Evolutionary conservation across 75 land plant species (phyloP).

Genomic region (Picea sitchensis): DNA sequence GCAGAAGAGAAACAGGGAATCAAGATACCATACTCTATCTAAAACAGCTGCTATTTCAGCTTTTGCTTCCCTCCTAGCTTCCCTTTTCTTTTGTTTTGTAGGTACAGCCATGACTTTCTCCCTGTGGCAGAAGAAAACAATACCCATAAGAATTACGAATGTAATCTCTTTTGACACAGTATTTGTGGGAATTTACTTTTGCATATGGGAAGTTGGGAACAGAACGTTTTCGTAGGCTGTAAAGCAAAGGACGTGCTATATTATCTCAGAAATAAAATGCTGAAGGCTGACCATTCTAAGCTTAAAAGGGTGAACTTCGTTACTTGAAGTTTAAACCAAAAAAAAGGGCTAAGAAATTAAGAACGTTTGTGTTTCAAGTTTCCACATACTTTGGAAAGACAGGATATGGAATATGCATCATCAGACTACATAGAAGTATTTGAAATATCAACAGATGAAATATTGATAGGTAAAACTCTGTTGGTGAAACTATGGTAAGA

Average conservation of each 20-base stretch:
- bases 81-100: conserved; percentile 82
- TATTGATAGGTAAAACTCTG: neutral
- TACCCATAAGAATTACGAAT: neutral
- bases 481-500: neutral
- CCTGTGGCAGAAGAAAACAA: conserved; percentile 31
- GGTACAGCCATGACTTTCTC: conserved; percentile 90
- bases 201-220: too few species aligned
- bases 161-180: neutral
- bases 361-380: neutral
- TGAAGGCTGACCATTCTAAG: too few species aligned
- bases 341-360: neutral
- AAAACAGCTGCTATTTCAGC: conserved; percentile 88
- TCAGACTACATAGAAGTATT: neutral
- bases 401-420: neutral
- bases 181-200: too few species aligned
- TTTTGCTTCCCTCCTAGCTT: conserved; percentile 87
- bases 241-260: too few species aligned
- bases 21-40: conserved; percentile 53
- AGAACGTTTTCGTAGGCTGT: too few species aligned
- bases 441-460: neutral
- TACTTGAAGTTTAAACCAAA: too few species aligned
- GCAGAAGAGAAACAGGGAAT: neutral
- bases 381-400: neutral
- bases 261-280: too few species aligned
- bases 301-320: too few species aligned